Conservation (phyloP, 306 rosid genomes). For the Myrica gale region DNA sequence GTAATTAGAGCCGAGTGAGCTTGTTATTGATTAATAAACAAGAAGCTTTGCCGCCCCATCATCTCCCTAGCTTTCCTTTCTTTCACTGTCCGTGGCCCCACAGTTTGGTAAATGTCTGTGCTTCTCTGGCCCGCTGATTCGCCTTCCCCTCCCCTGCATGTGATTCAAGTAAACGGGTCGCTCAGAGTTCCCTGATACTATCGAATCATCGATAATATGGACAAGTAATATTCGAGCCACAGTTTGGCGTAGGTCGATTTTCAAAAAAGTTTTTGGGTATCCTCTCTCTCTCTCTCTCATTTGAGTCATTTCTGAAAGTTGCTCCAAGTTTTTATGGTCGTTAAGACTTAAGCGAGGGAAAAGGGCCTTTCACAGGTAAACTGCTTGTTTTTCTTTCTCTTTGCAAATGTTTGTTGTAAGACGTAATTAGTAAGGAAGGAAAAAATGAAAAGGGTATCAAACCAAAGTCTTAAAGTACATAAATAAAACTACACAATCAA, state of each 20-base stretch:
- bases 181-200: not conserved
- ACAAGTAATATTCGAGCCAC: not conserved
- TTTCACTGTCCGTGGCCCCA: not conserved
- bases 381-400: not conserved
- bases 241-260: no score
- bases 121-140: not conserved
- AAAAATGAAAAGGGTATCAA: not conserved
- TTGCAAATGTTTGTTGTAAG: not conserved
- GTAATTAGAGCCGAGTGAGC: not conserved
- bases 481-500: no score
- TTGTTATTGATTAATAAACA: constrained; percentile 13
- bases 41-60: constrained; percentile 28
- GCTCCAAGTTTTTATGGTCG: no score
- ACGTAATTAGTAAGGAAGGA: not conserved
- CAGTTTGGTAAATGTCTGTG: not conserved
- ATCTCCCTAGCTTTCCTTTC: not conserved
- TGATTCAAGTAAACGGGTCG: not conserved
- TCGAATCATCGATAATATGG: not conserved
- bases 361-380: not conserved
- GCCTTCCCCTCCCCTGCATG: not conserved
- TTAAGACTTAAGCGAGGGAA: not conserved
- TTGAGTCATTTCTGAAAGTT: no score
- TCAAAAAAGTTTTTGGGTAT: no score
- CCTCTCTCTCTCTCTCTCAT: no score
- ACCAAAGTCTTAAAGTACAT: not conserved